These are phyloP conservation scores for Chamaenerion angustifolium DNA, from an alignment of 345 rosid genomes.

Conservation along the genomic window DNA sequence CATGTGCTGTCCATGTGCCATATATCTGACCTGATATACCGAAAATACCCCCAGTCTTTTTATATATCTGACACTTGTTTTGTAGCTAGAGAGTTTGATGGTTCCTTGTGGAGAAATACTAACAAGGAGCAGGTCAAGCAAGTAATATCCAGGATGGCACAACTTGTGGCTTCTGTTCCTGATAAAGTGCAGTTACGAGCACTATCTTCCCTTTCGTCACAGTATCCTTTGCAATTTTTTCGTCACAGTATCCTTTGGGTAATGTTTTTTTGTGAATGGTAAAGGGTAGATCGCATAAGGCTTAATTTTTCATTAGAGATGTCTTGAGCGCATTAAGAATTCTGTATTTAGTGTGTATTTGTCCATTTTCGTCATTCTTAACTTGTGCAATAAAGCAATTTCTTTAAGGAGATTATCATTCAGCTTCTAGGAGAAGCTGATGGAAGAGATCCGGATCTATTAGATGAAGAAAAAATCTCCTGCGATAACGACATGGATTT, in stretches of 20 bases:
- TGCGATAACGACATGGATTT: constrained; percentile 19
- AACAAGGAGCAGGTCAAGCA: constrained; percentile 20
- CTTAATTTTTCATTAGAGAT: too few species aligned
- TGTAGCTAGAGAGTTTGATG: constrained; percentile 43
- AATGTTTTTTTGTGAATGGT: not conserved
- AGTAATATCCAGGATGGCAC: constrained; percentile 45
- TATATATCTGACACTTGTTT: too few species aligned
- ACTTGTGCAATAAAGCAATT: constrained; percentile 37
- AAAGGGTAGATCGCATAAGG: too few species aligned
- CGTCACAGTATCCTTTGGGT: too few species aligned
- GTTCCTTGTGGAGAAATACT: constrained; percentile 16
- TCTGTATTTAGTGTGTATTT: too few species aligned
- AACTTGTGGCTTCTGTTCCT: constrained; percentile 71
- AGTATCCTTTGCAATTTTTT: constrained; percentile 85
- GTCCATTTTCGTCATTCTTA: constrained; percentile 20
- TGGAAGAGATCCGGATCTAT: constrained; percentile 17
- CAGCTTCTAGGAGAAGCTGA: constrained; percentile 51
- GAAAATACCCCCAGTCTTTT: too few species aligned
- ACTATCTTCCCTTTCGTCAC: constrained; percentile 48
- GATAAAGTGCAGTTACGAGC: constrained; percentile 69
- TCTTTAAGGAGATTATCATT: constrained; percentile 55
- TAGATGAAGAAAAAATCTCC: constrained; percentile 8
- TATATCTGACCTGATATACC: too few species aligned
- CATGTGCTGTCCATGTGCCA: too few species aligned
- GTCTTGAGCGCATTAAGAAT: too few species aligned